Evolutionary conservation across 1,284 basidiomycete genomes (phyloP), one percentile per base, ranked within the genome.

Genomic region (Acaromyces ingoldii): DNA sequence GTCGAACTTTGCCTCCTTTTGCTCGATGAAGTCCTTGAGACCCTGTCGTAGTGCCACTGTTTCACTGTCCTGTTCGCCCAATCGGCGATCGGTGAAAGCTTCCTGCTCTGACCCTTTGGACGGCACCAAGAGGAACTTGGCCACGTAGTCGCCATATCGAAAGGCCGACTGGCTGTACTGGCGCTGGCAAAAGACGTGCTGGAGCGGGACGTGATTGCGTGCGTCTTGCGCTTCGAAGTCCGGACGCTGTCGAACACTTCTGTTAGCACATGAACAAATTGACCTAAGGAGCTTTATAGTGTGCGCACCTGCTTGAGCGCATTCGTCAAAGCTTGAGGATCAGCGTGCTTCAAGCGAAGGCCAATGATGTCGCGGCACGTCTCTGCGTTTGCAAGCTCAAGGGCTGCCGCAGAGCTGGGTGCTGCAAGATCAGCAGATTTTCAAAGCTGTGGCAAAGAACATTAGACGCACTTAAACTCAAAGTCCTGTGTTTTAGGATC

Each of bases 401-500:
- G 48, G 17, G 48, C 49, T 24, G 58, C 30, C 39, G 49, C 26
- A 13, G 57, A 62, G 26, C n/a, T n/a, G n/a, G n/a, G n/a, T n/a
- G n/a, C n/a, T n/a, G n/a, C n/a, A n/a, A n/a, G n/a, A n/a, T n/a
- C n/a, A n/a, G n/a, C n/a, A n/a, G n/a, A n/a, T n/a, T n/a, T n/a
- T n/a, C n/a, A n/a, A n/a, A n/a, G n/a, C n/a, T n/a, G n/a, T n/a
- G n/a, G n/a, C n/a, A n/a, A n/a, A n/a, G n/a, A n/a, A n/a, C n/a
- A n/a, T n/a, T n/a, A n/a, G n/a, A n/a, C n/a, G n/a, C n/a, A n/a
- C 54, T 71, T 71, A 58, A 71, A 71, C 34, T 66, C 65, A 48
- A 63, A 56, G 46, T 71, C 67, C 30, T 67, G 67, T 28, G 67
- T 69, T 49, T 63, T 40, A 19, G 62, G 64, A 44, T 69, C 62